Percentiles rank a stretch among this genome's conserved stretches.
These are phyloP conservation scores for Rhizophlyctis rosea DNA, from an alignment of 192 early-diverging fungal genomes.

Conservation along the genomic window DNA sequence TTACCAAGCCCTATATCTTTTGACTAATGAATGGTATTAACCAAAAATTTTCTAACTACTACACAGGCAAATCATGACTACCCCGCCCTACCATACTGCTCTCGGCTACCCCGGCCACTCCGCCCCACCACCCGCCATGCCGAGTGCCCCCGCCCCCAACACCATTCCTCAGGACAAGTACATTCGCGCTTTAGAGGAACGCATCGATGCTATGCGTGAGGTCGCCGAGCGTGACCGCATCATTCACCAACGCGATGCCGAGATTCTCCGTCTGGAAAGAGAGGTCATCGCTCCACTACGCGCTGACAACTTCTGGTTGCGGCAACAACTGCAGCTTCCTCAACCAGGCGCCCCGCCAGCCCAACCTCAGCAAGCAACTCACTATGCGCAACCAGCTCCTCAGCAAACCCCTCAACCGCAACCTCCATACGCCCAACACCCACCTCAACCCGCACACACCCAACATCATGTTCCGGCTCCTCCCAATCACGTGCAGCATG, in stretches of 20 bases:
- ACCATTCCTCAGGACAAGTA: conserved; percentile 6
- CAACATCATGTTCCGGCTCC: neutral
- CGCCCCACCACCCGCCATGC: too few relatives aligned
- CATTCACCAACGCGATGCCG: conserved; percentile 9
- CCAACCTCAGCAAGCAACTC: neutral
- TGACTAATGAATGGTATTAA: too few relatives aligned
- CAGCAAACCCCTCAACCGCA: neutral
- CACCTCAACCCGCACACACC: neutral
- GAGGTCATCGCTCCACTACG: conserved; percentile 7
- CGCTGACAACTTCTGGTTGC: neutral
- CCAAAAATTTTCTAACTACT: too few relatives aligned
- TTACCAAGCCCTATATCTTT: too few relatives aligned
- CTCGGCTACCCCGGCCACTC: too few relatives aligned
- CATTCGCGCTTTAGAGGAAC: conserved; percentile 13
- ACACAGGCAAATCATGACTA: too few relatives aligned
- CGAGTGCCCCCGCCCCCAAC: neutral
- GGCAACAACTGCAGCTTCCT: neutral
- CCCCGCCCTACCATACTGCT: too few relatives aligned
- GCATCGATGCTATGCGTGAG: neutral
- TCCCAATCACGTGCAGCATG: neutral
- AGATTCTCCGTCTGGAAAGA: conserved; percentile 1
- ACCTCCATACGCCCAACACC: neutral
- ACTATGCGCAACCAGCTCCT: neutral
- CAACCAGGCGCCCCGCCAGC: neutral
- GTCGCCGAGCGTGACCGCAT: conserved; percentile 6